phyloP scores from a whole-genome alignment of 768 basidiomycete genomes.

The Hygrocybe punicea region DNA sequence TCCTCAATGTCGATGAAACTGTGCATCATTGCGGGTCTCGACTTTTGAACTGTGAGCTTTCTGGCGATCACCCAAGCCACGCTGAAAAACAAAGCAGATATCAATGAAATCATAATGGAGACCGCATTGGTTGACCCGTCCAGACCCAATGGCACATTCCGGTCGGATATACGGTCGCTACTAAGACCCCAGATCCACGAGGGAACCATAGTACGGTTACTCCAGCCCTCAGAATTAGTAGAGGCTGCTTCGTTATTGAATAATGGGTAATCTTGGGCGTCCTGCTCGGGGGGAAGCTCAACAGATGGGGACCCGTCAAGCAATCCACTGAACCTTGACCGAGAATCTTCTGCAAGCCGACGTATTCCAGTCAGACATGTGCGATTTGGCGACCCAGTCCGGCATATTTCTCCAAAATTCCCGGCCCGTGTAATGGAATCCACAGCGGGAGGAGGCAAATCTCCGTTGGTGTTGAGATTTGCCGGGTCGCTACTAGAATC shows the following conservation, averaged over 20 bases:
- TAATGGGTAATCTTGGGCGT: neutral
- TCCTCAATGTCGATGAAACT: neutral
- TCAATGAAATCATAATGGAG: constrained; percentile 9
- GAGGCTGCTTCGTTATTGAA: neutral
- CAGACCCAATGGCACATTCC: constrained; percentile 3
- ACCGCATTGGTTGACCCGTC: neutral
- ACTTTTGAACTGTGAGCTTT: constrained; percentile 11
- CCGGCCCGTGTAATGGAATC: constrained; percentile 44
- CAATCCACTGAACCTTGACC: constrained; percentile 47
- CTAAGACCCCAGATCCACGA: neutral
- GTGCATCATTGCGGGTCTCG: neutral
- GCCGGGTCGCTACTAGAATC: constrained; percentile 10
- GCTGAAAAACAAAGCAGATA: constrained; percentile 25
- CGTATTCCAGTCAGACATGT: constrained; percentile 65
- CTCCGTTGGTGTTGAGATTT: constrained; percentile 26
- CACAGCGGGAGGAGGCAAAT: constrained; percentile 39
- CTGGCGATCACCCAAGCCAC: constrained; percentile 32
- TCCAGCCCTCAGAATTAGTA: neutral
- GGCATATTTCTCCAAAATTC: constrained; percentile 36
- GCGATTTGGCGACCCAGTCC: constrained; percentile 38
- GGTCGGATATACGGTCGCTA: neutral
- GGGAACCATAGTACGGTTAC: neutral
- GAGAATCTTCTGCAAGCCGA: constrained; percentile 50
- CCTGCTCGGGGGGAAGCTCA: neutral
- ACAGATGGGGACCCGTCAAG: constrained; percentile 55